Evolutionary conservation across 2,329 filamentous ascomycete species (phyloP), one percentile per base, ranked within the genome.

Genomic region (Stemphylium vesicarium): DNA sequence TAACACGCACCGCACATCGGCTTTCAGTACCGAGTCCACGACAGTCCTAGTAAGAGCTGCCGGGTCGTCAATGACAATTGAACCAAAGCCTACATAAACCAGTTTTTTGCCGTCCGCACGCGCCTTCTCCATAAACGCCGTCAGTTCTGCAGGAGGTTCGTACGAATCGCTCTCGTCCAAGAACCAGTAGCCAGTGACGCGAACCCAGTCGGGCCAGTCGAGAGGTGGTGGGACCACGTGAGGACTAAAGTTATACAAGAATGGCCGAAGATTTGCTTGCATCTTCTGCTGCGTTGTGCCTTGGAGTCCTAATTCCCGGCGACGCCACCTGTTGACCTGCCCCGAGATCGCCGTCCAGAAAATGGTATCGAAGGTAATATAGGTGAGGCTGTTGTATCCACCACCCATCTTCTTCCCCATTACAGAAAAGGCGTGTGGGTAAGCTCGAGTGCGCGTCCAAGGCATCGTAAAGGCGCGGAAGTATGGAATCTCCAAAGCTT

Each of bases 391-490:
- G 72, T 99, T 99, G 80, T 96, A 98, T 0, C 88, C 88, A 20
- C 95, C 95, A 50, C 95, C 95, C 87, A 96, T 92, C 78, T 96
- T 97, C 75, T 91, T 88, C 59, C 96, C 91, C 1, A 92, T 90
- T 58, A 96, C 93, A 22, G 94, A 89, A 76, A 99, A 99, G 0
- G 95, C 95, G 75, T 99, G 95, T 2, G 95, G 95, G 68, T 99
- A 99, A 0, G 94, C 92, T 48, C 95, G 84, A 13, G 95, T 99
- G 43, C 93, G 87, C 0, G 95, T 96, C 95, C 95, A 99, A 0
- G 95, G 95, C 95, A 99, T 99, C 15, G 92, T 96, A 72, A 99
- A 99, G 0, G 93, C 94, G 51, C 95, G 87, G 80, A 98, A 98
- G 75, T 99, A 99, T 0, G 95, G 95, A 39, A 99, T 96, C 12